phyloP scores from a whole-genome alignment of 2,329 filamentous ascomycete species.

The Myriosclerotinia duriaeana region DNA sequence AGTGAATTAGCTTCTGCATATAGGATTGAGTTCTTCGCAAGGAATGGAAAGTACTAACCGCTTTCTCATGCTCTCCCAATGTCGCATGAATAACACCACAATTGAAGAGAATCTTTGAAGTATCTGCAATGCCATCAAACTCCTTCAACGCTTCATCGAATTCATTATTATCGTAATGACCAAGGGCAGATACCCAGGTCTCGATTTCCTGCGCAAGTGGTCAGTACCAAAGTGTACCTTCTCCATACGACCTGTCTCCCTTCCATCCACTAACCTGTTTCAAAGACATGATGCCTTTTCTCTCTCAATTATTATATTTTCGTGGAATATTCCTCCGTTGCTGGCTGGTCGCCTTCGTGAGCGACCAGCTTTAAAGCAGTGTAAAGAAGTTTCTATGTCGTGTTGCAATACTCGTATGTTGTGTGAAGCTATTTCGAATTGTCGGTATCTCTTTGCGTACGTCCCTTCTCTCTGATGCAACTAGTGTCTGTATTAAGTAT shows the following conservation, averaged over 20 bases:
- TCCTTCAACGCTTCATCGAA: conserved; percentile 84
- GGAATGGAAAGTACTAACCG: conserved; percentile 58
- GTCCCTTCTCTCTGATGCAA: conserved; percentile 15
- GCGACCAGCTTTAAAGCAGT: conserved; percentile 30
- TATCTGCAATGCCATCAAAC: conserved; percentile 87
- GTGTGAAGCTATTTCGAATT: conserved; percentile 21
- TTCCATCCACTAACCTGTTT: conserved; percentile 43
- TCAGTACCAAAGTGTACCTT: conserved; percentile 15
- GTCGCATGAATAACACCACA: conserved; percentile 97
- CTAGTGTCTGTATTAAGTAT: conserved; percentile 16
- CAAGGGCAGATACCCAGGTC: conserved; percentile 91
- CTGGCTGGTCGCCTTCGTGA: conserved; percentile 30
- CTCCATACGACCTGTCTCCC: neutral
- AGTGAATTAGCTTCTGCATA: conserved; percentile 25
- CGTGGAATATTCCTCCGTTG: conserved; percentile 10
- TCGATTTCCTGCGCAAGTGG: conserved; percentile 74
- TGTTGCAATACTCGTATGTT: conserved; percentile 18
- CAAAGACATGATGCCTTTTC: conserved; percentile 43
- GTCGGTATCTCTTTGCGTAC: conserved; percentile 9
- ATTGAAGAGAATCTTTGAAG: conserved; percentile 98
- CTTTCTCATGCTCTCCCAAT: conserved; percentile 90
- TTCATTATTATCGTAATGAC: conserved; percentile 93
- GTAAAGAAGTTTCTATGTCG: conserved; percentile 16
- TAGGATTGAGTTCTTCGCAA: neutral
- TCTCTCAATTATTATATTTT: conserved; percentile 23